phyloP scores from a whole-genome alignment of 2,329 filamentous ascomycete species.

The Alternaria triticina region DNA sequence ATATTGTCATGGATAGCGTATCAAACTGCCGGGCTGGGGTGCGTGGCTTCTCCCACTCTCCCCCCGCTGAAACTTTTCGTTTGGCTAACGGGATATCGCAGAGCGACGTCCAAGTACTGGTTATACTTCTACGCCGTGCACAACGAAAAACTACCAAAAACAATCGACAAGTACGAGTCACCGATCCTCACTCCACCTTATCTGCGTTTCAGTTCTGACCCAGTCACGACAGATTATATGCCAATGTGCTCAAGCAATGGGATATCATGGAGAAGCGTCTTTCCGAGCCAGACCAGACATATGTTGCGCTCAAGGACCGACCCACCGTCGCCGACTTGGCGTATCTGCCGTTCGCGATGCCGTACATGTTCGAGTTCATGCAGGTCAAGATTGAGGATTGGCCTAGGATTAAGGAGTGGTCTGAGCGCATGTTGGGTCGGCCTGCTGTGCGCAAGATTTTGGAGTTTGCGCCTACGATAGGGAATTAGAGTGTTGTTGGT shows the following conservation, averaged over 20 bases:
- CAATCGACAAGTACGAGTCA: too few relatives aligned
- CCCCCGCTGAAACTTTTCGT: not conserved
- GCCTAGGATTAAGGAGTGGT: slow-evolving; percentile 40
- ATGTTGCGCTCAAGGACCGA: slow-evolving; percentile 44
- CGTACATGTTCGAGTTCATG: slow-evolving; percentile 47
- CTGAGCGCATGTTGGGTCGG: not conserved
- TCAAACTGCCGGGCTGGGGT: slow-evolving; percentile 49
- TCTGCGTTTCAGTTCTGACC: too few relatives aligned
- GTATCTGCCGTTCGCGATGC: slow-evolving; percentile 49
- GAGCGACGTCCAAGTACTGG: slow-evolving; percentile 46
- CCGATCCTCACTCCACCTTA: too few relatives aligned
- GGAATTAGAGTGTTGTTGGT: too few relatives aligned
- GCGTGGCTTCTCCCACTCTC: not conserved
- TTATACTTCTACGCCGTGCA: slow-evolving; percentile 32
- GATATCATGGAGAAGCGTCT: slow-evolving; percentile 22
- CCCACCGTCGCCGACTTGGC: slow-evolving; percentile 48
- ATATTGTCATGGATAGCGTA: slow-evolving; percentile 46
- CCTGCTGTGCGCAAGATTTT: not conserved
- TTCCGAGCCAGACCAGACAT: slow-evolving; percentile 30
- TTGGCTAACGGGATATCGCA: not conserved
- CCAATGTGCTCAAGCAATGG: slow-evolving; percentile 20
- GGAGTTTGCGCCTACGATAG: not conserved
- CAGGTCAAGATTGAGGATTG: slow-evolving; percentile 41
- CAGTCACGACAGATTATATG: slow-evolving; percentile 9
- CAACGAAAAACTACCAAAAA: too few relatives aligned